Conservation (phyloP, 768 basidiomycete species). For the Panellus pusillus region DNA sequence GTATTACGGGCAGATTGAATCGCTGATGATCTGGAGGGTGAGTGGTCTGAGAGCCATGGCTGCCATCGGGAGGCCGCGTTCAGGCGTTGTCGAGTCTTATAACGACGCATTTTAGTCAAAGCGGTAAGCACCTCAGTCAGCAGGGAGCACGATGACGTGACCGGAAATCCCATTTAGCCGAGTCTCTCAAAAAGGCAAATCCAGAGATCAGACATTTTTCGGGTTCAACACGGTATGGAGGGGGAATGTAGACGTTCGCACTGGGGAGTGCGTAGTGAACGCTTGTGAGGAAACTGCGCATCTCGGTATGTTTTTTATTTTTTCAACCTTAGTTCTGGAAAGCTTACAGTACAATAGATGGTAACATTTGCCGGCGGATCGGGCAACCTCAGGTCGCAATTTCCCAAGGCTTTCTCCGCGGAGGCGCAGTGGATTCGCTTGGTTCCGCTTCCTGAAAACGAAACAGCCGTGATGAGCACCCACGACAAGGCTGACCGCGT, state of each 20-base stretch:
- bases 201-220: too few relatives aligned
- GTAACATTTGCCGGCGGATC: neutral
- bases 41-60: conserved; percentile 15
- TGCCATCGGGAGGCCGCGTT: neutral
- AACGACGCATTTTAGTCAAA: too few relatives aligned
- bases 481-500: conserved; percentile 21
- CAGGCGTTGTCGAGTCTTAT: neutral
- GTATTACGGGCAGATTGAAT: conserved; percentile 21
- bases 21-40: conserved; percentile 16
- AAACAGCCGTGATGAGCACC: neutral
- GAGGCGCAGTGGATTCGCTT: conserved; percentile 6
- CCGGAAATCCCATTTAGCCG: too few relatives aligned
- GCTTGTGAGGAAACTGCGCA: too few relatives aligned
- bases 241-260: too few relatives aligned
- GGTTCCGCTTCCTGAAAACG: conserved; percentile 7
- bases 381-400: neutral
- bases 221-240: too few relatives aligned
- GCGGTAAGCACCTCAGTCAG: neutral
- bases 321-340: too few relatives aligned
- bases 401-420: conserved; percentile 18
- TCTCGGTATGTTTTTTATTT: too few relatives aligned
- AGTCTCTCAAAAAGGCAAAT: too few relatives aligned
- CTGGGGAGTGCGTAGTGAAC: too few relatives aligned
- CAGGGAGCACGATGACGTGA: too few relatives aligned
- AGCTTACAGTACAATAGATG: neutral